A percentile compares a stretch with the other conserved stretches of the same genome.
These are phyloP conservation scores for Capsicum baccatum DNA, from an alignment of 257 asterid species.

Conservation along the genomic window DNA sequence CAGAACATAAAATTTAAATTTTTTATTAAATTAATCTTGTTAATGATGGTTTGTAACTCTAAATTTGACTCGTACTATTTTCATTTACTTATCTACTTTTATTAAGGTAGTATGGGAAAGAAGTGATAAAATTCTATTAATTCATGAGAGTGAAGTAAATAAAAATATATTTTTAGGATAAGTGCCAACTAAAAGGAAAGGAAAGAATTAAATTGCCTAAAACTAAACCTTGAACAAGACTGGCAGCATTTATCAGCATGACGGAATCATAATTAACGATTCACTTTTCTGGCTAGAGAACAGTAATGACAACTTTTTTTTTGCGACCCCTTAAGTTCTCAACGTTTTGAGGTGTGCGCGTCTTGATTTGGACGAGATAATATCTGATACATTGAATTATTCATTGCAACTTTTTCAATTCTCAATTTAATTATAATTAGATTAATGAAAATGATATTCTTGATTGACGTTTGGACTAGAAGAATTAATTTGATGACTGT, in stretches of 20 bases:
- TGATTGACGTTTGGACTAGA: neutral
- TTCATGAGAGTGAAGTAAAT: too few relatives aligned
- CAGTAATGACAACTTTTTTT: neutral
- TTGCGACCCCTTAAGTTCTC: neutral
- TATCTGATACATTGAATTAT: neutral
- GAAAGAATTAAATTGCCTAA: neutral
- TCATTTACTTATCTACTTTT: too few relatives aligned
- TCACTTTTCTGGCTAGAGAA: neutral
- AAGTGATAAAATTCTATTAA: too few relatives aligned
- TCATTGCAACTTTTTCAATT: neutral
- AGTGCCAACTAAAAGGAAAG: too few relatives aligned
- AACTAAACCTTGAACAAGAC: neutral
- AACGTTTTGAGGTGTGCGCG: neutral
- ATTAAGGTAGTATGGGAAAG: too few relatives aligned
- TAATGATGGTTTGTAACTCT: too few relatives aligned
- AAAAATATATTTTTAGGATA: too few relatives aligned
- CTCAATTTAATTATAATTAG: neutral
- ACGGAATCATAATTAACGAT: neutral
- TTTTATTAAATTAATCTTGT: too few relatives aligned
- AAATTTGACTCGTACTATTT: too few relatives aligned
- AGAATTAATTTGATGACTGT: neutral
- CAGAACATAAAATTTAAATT: too few relatives aligned
- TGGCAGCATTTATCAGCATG: too few relatives aligned
- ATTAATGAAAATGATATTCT: neutral
- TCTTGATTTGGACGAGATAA: neutral